Evolutionary conservation across 352 stramenopile genomes (phyloP), one percentile per base, ranked within the genome.

Genomic region (Phytophthora pinifolia): DNA sequence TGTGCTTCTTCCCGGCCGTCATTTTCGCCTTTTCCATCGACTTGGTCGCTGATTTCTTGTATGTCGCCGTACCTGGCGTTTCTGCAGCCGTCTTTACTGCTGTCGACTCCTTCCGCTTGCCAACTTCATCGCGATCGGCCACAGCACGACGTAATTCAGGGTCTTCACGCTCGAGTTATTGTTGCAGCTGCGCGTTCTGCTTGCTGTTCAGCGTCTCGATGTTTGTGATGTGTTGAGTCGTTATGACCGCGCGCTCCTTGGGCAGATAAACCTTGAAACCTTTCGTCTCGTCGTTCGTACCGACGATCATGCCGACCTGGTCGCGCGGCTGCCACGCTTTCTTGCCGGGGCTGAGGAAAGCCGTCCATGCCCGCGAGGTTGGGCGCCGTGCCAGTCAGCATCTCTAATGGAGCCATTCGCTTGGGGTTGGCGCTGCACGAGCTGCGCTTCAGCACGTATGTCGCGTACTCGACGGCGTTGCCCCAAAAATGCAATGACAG

Each of bases 371-470:
- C 36, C 0, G n/a, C 2, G 13, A 70, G 13, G 4, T 52, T 32
- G 3, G 42, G 45, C 20, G 30, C 13, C 5, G 6, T 15, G 1
- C 35, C 42, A 1, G 54, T 58, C 12, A 62, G 25, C 32, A 70
- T 41, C 34, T 65, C 34, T 0, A 70, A 10, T 6, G 43, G 29
- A 9, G 30, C 41, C 47, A 45, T 41, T 8, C 35, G 13, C 9
- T 42, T 58, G 13, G 29, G 17, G 12, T 74, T 78, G 0, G 53
- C 36, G 1, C 44, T 52, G 4, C 55, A 72, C 3, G 61, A 48
- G 44, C 53, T 72, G 0, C 65, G 17, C 13, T 70, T 75, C 6
- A 74, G 43, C 1, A 79, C 34, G 36, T 71, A 72, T 1, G 35
- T 32, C 0, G 62, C 70, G 20, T 72, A 74, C 29, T 72, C 51